Evolutionary conservation across 495 filamentous ascomycete species (phyloP).

Genomic region (Filosporella fistucella): DNA sequence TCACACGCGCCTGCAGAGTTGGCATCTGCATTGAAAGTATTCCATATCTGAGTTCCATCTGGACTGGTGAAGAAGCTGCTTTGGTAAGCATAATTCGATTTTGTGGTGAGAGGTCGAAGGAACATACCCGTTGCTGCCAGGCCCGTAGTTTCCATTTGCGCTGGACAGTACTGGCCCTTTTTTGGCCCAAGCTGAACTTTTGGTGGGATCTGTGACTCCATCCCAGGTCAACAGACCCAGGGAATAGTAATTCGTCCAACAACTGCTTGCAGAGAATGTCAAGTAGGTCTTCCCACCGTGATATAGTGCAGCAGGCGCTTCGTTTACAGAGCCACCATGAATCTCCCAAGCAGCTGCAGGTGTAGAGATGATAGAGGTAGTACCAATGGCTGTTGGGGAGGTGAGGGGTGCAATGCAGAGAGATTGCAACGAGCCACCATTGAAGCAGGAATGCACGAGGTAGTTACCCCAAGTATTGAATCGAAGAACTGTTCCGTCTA

Average conservation of each 20-base stretch:
- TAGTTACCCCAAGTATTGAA: constrained; percentile 33
- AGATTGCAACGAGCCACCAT: constrained; percentile 34
- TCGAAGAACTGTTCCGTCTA: constrained; percentile 40
- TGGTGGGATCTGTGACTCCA: constrained; percentile 29
- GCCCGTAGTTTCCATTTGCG: constrained; percentile 47
- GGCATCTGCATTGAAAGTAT: constrained; percentile 45
- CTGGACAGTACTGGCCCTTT: constrained; percentile 26
- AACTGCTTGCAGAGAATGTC: constrained; percentile 45
- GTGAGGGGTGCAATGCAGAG: constrained; percentile 38
- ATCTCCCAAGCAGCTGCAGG: constrained; percentile 43
- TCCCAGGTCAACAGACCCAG: constrained; percentile 44
- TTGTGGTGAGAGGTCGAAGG: not conserved
- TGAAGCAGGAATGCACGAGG: constrained; percentile 43
- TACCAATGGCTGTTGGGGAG: constrained; percentile 27
- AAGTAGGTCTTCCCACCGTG: constrained; percentile 42
- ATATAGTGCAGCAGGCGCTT: constrained; percentile 20
- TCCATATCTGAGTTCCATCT: constrained; percentile 42
- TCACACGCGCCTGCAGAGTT: constrained; percentile 36
- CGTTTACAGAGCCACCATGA: constrained; percentile 48
- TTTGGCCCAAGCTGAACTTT: constrained; percentile 41
- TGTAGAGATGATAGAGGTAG: constrained; percentile 33
- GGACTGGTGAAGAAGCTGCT: constrained; percentile 40
- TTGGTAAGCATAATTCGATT: not conserved
- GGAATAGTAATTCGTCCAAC: constrained; percentile 47
- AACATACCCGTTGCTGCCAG: constrained; percentile 40